Evolutionary conservation across 208 protist genomes (phyloP).

Genomic region (Acanthamoeba comandoni): DNA sequence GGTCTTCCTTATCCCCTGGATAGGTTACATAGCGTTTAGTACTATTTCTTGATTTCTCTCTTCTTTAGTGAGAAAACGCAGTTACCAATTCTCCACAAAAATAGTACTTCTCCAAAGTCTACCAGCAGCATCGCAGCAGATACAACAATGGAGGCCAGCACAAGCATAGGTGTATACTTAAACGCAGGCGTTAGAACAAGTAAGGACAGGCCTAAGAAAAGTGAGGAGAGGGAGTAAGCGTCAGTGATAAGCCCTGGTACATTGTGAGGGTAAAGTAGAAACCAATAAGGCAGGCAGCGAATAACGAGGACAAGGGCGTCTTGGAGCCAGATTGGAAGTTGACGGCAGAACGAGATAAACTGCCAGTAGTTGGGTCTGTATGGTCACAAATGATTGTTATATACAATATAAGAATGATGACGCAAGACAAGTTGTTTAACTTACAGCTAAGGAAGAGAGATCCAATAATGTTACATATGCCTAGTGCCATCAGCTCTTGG

Average conservation of each 20-base stretch:
- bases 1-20: not conserved
- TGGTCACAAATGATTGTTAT: not conserved
- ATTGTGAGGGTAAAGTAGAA: not conserved
- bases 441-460: conserved; percentile 5
- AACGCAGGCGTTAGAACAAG: not conserved
- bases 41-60: not conserved
- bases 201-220: not conserved
- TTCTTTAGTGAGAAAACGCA: not conserved
- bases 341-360: conserved; percentile 16
- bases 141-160: conserved; percentile 32
- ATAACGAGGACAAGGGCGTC: conserved; percentile 12
- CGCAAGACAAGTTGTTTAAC: not conserved
- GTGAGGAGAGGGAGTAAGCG: not conserved
- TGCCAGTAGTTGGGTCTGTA: conserved; percentile 13
- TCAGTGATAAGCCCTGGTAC: not conserved
- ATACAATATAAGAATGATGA: too few relatives aligned
- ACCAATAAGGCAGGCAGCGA: conserved; percentile 3
- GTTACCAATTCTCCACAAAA: not conserved
- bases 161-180: conserved; percentile 17
- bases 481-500: conserved; percentile 18
- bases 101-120: conserved; percentile 7
- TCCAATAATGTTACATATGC: conserved; percentile 1
- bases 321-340: conserved; percentile 24
- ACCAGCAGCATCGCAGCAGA: conserved; percentile 5
- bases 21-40: not conserved